phyloP scores from a whole-genome alignment of 768 basidiomycete species.

The Lactarius sp. region DNA sequence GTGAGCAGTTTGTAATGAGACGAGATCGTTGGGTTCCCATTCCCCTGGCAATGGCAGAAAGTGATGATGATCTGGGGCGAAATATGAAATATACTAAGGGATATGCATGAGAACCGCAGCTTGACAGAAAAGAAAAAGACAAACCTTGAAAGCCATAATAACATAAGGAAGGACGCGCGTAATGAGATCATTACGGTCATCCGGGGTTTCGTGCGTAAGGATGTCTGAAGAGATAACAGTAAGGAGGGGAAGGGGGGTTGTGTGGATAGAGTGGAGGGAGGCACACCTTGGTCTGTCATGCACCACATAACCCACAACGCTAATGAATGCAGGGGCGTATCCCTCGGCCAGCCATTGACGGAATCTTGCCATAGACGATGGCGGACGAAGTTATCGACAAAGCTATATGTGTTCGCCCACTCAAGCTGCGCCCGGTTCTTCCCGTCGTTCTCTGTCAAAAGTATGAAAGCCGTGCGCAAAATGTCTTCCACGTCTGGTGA shows the following conservation, averaged over 20 bases:
- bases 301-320: constrained; percentile 65
- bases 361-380: constrained; percentile 42
- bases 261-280: neutral
- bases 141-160: constrained; percentile 34
- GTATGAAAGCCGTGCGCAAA: constrained; percentile 47
- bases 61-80: constrained; percentile 60
- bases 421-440: constrained; percentile 54
- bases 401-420: constrained; percentile 44
- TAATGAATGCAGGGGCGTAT: constrained; percentile 45
- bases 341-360: constrained; percentile 53
- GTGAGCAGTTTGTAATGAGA: constrained; percentile 37
- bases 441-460: constrained; percentile 66
- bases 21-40: constrained; percentile 26
- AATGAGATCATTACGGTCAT: constrained; percentile 32
- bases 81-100: constrained; percentile 48
- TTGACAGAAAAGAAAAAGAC: constrained; percentile 36
- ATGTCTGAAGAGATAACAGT: constrained; percentile 24
- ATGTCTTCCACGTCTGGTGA: constrained; percentile 32
- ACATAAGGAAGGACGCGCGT: constrained; percentile 21
- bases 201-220: constrained; percentile 30
- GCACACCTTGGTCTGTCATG: constrained; percentile 47
- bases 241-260: neutral
- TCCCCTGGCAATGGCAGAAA: constrained; percentile 42
- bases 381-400: constrained; percentile 43
- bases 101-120: constrained; percentile 39